Percentiles rank a stretch among this genome's conserved stretches.
These are phyloP conservation scores for Testicularia cyperi DNA, from an alignment of 1,284 basidiomycete genomes.

Conservation along the genomic window DNA sequence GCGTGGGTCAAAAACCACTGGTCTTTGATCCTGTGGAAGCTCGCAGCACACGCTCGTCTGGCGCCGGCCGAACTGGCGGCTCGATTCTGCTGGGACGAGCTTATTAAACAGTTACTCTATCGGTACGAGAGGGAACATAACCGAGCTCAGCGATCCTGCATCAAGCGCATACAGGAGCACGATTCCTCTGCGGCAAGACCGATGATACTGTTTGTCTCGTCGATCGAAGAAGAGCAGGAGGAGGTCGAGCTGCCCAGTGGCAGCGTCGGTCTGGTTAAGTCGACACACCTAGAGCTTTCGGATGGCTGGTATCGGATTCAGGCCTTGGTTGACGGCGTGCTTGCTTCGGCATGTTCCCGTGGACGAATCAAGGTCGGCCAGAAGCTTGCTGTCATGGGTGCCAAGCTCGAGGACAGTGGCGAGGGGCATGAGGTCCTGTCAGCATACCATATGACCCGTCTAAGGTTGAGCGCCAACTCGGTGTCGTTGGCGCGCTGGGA, in stretches of 20 bases:
- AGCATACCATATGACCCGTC: conserved; percentile 69
- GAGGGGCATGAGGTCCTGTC: conserved; percentile 82
- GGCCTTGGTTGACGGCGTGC: conserved; percentile 72
- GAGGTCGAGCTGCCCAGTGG: conserved; percentile 17
- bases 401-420: conserved; percentile 62
- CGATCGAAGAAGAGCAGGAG: conserved; percentile 63
- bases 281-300: conserved; percentile 72
- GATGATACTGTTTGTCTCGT: conserved; percentile 81
- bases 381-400: conserved; percentile 79
- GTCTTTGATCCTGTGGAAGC: conserved; percentile 87
- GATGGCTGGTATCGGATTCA: conserved; percentile 94
- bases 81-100: conserved; percentile 58
- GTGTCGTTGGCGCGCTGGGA: conserved; percentile 85
- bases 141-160: conserved; percentile 73
- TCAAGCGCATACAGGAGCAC: conserved; percentile 75
- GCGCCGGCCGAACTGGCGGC: conserved; percentile 59
- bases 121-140: conserved; percentile 89
- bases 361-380: conserved; percentile 73
- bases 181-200: conserved; percentile 73
- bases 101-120: conserved; percentile 80
- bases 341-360: conserved; percentile 71
- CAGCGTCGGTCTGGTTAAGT: conserved; percentile 1
- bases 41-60: conserved; percentile 76
- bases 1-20: conserved; percentile 91
- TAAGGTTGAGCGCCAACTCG: conserved; percentile 79